Evolutionary conservation across 108 stramenopile genomes (phyloP).

Genomic region (Nitzschia putrida): DNA sequence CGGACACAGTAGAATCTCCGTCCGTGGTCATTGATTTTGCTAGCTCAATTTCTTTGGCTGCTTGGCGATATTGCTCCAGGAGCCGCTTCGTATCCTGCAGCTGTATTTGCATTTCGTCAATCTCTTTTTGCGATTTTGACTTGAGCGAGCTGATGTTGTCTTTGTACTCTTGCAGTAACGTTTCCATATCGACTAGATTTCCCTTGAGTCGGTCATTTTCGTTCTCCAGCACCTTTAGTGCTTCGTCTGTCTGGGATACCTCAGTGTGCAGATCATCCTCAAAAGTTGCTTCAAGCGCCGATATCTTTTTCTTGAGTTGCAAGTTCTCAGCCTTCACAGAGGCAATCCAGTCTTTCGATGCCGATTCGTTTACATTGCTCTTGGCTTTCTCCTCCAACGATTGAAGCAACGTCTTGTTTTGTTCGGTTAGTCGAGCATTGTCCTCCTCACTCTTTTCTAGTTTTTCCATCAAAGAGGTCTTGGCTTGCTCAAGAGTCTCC

Average conservation of each 20-base stretch:
- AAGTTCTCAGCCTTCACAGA: conserved; percentile 9
- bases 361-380: not conserved
- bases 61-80: not conserved
- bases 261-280: not conserved
- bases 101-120: conserved; percentile 3
- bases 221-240: not conserved
- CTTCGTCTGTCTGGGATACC: not conserved
- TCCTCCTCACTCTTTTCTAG: conserved; percentile 4
- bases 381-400: not conserved
- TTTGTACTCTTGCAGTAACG: conserved; percentile 6
- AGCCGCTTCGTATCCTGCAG: not conserved
- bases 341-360: not conserved
- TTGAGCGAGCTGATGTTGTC: not conserved
- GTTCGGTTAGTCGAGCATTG: not conserved
- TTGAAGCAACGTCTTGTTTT: not conserved
- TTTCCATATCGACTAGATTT: not conserved
- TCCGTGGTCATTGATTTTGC: conserved; percentile 4
- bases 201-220: conserved; percentile 5
- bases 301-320: conserved; percentile 6
- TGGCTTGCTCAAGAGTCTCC: conserved; percentile 1
- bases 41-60: not conserved
- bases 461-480: not conserved
- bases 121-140: not conserved
- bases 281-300: not conserved
- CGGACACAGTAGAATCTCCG: not conserved